Evolutionary conservation across 163 green algal species (phyloP).

Genomic region (Scenedesmus sp.): DNA sequence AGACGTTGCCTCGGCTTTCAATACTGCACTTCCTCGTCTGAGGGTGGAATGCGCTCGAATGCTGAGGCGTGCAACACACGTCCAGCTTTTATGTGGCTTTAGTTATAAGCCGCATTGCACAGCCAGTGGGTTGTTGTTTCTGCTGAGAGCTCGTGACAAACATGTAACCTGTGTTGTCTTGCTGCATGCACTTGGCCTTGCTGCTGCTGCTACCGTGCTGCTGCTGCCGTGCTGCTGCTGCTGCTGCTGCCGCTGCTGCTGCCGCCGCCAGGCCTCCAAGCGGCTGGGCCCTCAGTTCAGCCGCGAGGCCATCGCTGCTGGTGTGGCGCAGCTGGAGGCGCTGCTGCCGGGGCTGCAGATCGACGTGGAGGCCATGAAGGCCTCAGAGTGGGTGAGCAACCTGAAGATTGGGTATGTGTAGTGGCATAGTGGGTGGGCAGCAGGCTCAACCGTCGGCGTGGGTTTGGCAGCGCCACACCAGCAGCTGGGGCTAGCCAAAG

Average conservation of each 20-base stretch:
- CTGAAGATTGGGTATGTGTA: too few species aligned
- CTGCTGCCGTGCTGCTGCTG: neutral
- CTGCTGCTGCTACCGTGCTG: neutral
- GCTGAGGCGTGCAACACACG: neutral
- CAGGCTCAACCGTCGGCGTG: too few species aligned
- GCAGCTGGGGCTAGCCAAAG: too few species aligned
- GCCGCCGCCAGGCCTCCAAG: neutral
- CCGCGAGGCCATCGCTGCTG: conserved; percentile 8
- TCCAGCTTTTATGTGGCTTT: too few species aligned
- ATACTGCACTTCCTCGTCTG: neutral
- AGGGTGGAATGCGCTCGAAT: neutral
- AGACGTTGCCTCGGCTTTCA: neutral
- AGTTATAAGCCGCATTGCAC: neutral
- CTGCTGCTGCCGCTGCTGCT: neutral
- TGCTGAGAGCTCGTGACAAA: neutral
- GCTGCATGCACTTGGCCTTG: neutral
- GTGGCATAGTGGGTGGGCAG: too few species aligned
- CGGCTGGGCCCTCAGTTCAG: conserved; percentile 29
- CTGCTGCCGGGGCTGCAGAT: conserved; percentile 45
- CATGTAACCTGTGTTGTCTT: too few species aligned
- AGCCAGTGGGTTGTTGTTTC: neutral
- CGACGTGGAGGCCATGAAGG: conserved; percentile 40
- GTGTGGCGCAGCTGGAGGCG: conserved; percentile 24
- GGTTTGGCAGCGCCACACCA: too few species aligned
- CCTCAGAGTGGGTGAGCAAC: conserved; percentile 28